Conservation (phyloP, 2,329 filamentous ascomycete species). For the Dothideomycetes sp. region DNA sequence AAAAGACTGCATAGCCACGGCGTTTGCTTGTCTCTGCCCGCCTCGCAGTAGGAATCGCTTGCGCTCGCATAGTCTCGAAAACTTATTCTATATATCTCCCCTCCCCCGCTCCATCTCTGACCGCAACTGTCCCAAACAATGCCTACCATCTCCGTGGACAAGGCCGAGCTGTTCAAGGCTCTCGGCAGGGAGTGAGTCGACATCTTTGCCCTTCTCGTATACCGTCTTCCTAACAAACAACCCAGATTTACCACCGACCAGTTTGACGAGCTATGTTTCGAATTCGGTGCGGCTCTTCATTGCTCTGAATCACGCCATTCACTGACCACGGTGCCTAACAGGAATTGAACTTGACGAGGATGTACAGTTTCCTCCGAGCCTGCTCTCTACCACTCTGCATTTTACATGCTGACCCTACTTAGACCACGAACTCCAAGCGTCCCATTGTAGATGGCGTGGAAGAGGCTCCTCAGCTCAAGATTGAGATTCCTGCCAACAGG, state of each 20-base stretch:
- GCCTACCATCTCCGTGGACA: slow-evolving; percentile 96
- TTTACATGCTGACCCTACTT: slow-evolving; percentile 1
- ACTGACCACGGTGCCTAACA: not conserved
- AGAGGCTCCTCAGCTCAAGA: slow-evolving; percentile 88
- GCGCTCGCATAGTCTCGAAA: no score
- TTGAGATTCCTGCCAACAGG: slow-evolving; percentile 93
- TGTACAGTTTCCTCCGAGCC: not conserved
- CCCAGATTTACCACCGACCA: slow-evolving; percentile 56
- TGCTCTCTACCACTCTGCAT: not conserved
- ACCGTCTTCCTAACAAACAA: slow-evolving; percentile 17
- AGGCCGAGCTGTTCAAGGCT: slow-evolving; percentile 88
- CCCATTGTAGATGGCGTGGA: slow-evolving; percentile 67
- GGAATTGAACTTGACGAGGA: slow-evolving; percentile 92
- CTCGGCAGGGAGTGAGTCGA: slow-evolving; percentile 65
- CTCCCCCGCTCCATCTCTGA: no score
- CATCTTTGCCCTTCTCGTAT: not conserved
- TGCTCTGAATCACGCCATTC: slow-evolving; percentile 11
- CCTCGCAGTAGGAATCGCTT: no score
- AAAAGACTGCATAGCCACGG: no score
- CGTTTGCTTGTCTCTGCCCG: no score
- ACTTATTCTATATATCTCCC: no score
- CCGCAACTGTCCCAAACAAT: no score
- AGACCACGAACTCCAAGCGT: slow-evolving; percentile 60
- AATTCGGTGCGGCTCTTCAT: slow-evolving; percentile 55
- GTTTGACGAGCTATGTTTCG: slow-evolving; percentile 96